Evolutionary conservation across 2,329 filamentous ascomycete species (phyloP), one percentile per base, ranked within the genome.

Genomic region (Colletotrichum aenigma): DNA sequence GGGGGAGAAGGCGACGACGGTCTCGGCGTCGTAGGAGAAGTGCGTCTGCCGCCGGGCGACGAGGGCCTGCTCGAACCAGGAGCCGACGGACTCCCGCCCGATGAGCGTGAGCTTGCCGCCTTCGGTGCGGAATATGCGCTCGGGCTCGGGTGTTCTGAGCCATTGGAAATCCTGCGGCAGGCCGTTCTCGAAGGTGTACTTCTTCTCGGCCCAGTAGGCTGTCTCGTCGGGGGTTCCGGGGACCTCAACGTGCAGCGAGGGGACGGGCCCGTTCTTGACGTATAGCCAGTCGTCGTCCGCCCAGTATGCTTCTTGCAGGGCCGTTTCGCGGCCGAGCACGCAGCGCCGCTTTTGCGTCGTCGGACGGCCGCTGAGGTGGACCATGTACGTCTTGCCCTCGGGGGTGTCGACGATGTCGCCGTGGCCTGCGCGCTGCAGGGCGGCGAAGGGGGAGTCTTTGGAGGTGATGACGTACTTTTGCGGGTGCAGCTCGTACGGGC

Each of bases 281-380:
- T 92, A 92, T 6, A 92, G 85, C 91, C 91, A 93, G 79, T 90
- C 91, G 79, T 91, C 91, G 61, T 93, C 90, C 1, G 79, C 83
- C 91, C 91, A 93, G 80, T 87, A 89, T 0, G 88, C 90, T 78
- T 92, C 89, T 78, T 93, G 91, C 24, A 93, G 90, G 1, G 85
- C 85, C 0, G 89, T 91, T 81, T 91, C 90, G 62, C 90, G 85
- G 8, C 90, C 90, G 3, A 91, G 82, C 0, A 91, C 87, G 70
- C 89, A 91, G 7, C 90, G 85, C 2, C 89, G 86, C 36, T 86
- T 80, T 79, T 91, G 88, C 0, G 87, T 88, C 0, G 84, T 88
- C 0, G 90, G 90, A 2, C 90, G 87, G 4, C 89, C 88, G 1
- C 85, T 83, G 2, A 91, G 83, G 71, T 91, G 90, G 6, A 91